phyloP scores from a whole-genome alignment of 1,284 basidiomycete genomes.

The Mycena citricolor region DNA sequence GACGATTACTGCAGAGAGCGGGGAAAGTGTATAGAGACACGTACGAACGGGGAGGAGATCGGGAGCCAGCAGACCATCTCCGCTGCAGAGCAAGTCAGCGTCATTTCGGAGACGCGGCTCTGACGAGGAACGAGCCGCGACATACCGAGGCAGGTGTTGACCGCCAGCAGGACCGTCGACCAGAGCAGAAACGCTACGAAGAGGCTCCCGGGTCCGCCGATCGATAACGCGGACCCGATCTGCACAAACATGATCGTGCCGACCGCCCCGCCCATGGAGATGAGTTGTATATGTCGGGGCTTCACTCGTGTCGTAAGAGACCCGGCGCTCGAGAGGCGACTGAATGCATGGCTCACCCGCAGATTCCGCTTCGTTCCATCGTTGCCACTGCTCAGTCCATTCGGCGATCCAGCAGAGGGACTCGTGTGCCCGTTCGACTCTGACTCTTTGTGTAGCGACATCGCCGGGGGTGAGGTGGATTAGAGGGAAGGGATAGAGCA shows the following conservation, averaged over 20 bases:
- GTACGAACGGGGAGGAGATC: constrained; percentile 45
- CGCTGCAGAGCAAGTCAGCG: constrained; percentile 34
- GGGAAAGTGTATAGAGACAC: constrained; percentile 15
- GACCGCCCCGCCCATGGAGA: constrained; percentile 47
- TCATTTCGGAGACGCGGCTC: not conserved
- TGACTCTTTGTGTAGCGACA: too few relatives aligned
- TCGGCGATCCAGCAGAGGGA: too few relatives aligned
- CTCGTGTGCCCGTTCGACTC: too few relatives aligned
- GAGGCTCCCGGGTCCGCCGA: constrained; percentile 48
- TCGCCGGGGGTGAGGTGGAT: too few relatives aligned
- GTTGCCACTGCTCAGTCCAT: too few relatives aligned
- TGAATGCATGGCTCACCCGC: too few relatives aligned
- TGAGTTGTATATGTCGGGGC: constrained; percentile 50
- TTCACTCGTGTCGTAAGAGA: too few relatives aligned
- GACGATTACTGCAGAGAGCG: not conserved
- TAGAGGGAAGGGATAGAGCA: too few relatives aligned
- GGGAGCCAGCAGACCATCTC: constrained; percentile 56
- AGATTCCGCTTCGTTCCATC: too few relatives aligned
- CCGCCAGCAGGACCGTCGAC: constrained; percentile 45
- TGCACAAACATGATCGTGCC: constrained; percentile 52
- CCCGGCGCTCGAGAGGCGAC: too few relatives aligned
- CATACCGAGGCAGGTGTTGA: constrained; percentile 47
- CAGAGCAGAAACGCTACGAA: constrained; percentile 47
- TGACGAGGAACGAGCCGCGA: too few relatives aligned
- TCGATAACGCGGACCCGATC: constrained; percentile 41